These are phyloP conservation scores for Beta vulgaris DNA, from an alignment of 148 eudicot species.

Conservation along the genomic window DNA sequence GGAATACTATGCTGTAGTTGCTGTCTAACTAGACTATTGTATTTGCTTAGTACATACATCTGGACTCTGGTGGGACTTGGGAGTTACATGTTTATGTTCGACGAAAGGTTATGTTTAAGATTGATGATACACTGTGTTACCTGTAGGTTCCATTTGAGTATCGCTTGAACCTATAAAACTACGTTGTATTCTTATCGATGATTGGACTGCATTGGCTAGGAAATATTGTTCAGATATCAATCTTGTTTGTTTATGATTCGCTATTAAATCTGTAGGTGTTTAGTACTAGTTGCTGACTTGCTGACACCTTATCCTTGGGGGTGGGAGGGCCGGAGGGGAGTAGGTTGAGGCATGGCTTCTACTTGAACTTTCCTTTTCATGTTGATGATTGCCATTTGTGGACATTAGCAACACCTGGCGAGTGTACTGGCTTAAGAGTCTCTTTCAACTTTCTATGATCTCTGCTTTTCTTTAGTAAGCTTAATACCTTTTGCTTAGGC, in stretches of 20 bases:
- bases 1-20: too few relatives aligned
- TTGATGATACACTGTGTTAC: too few relatives aligned
- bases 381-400: neutral
- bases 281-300: neutral
- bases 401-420: neutral
- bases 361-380: neutral
- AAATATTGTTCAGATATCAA: too few relatives aligned
- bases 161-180: neutral
- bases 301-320: neutral
- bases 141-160: neutral
- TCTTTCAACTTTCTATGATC: neutral
- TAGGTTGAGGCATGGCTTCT: neutral
- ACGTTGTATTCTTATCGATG: too few relatives aligned
- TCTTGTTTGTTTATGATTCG: neutral
- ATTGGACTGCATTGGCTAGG: too few relatives aligned
- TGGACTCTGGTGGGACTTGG: too few relatives aligned
- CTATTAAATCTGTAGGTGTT: neutral
- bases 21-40: neutral
- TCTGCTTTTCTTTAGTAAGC: neutral
- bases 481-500: slow-evolving; percentile 1
- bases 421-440: neutral
- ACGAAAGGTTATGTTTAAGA: too few relatives aligned
- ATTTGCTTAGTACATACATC: too few relatives aligned
- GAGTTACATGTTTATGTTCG: too few relatives aligned
- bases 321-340: neutral